A percentile compares a stretch with the other conserved stretches of the same genome.
Evolutionary conservation across 495 filamentous ascomycete genomes (phyloP).

Genomic region (Penicillium dipodomyicola): DNA sequence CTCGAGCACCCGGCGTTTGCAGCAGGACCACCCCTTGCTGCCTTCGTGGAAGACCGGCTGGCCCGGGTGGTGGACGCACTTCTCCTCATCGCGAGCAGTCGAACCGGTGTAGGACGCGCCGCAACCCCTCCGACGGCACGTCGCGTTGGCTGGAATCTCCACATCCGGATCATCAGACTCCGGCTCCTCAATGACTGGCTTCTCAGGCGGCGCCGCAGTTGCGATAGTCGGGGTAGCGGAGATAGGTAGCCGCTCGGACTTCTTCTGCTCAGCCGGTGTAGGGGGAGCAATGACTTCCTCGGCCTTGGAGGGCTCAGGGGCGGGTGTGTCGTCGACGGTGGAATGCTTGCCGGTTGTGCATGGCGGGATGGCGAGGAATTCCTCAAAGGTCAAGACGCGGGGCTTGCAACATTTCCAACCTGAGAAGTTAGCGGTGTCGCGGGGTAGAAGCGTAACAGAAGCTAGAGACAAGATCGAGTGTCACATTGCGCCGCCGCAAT

Average conservation of each 20-base stretch:
- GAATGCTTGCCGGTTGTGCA: slow-evolving; percentile 95
- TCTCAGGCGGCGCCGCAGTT: slow-evolving; percentile 55
- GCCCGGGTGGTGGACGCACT: slow-evolving; percentile 83
- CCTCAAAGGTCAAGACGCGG: slow-evolving; percentile 95
- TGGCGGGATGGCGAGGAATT: slow-evolving; percentile 91
- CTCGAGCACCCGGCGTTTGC: slow-evolving; percentile 90
- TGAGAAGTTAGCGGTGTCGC: slow-evolving; percentile 34
- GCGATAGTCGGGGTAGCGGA: slow-evolving; percentile 46
- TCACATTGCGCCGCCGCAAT: not conserved
- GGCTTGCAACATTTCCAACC: slow-evolving; percentile 99
- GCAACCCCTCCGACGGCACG: slow-evolving; percentile 78
- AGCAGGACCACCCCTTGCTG: slow-evolving; percentile 95
- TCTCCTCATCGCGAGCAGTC: slow-evolving; percentile 63
- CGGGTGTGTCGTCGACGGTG: slow-evolving; percentile 72
- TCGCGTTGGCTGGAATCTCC: slow-evolving; percentile 66
- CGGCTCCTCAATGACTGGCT: slow-evolving; percentile 70
- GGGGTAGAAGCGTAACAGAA: not conserved
- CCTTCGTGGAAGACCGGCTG: slow-evolving; percentile 93
- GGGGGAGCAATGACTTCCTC: slow-evolving; percentile 33
- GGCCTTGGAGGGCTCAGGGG: slow-evolving; percentile 48
- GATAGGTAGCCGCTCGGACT: slow-evolving; percentile 36
- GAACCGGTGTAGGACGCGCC: slow-evolving; percentile 59
- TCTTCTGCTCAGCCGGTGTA: slow-evolving; percentile 24
- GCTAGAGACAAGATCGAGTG: not conserved
- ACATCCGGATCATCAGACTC: slow-evolving; percentile 80